phyloP scores from a whole-genome alignment of 2,329 filamentous ascomycete species.

The Teratosphaeria gauchensis region DNA sequence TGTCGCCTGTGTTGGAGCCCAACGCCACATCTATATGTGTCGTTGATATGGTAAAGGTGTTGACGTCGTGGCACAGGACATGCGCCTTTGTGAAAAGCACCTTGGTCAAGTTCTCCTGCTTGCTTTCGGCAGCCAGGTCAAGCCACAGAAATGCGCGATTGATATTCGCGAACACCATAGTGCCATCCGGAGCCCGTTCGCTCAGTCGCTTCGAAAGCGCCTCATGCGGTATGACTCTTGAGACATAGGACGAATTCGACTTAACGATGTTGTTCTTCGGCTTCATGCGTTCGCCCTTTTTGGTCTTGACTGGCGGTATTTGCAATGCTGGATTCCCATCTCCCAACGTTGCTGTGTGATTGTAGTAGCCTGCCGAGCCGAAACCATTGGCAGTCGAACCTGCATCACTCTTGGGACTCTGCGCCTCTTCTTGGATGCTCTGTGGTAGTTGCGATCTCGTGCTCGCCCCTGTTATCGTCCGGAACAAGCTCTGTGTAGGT shows the following conservation, averaged over 20 bases:
- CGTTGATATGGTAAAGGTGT: constrained; percentile 66
- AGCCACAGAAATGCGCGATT: constrained; percentile 96
- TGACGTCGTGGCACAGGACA: constrained; percentile 88
- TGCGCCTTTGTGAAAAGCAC: constrained; percentile 96
- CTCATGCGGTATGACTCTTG: constrained; percentile 88
- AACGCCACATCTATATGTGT: constrained; percentile 84
- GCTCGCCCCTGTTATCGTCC: constrained; percentile 33
- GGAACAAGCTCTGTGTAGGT: constrained; percentile 33
- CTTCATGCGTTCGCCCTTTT: constrained; percentile 67
- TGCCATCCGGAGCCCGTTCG: constrained; percentile 66
- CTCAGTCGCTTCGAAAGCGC: constrained; percentile 64
- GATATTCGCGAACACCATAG: constrained; percentile 90
- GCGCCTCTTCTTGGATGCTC: constrained; percentile 39
- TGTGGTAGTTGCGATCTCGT: constrained; percentile 26
- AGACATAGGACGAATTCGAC: constrained; percentile 97
- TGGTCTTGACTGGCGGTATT: constrained; percentile 56
- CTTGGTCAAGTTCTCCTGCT: constrained; percentile 87
- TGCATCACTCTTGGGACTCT: constrained; percentile 36
- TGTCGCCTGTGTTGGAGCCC: constrained; percentile 92
- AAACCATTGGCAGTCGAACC: constrained; percentile 35
- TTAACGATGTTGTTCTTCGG: constrained; percentile 98
- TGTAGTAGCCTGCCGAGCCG: constrained; percentile 22
- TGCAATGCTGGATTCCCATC: constrained; percentile 71
- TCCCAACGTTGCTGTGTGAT: constrained; percentile 58
- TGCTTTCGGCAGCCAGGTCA: constrained; percentile 67